Base-by-base conservation (phyloP, 805 yeast species). In the Wickerhamiella sergipiensis region DNA sequence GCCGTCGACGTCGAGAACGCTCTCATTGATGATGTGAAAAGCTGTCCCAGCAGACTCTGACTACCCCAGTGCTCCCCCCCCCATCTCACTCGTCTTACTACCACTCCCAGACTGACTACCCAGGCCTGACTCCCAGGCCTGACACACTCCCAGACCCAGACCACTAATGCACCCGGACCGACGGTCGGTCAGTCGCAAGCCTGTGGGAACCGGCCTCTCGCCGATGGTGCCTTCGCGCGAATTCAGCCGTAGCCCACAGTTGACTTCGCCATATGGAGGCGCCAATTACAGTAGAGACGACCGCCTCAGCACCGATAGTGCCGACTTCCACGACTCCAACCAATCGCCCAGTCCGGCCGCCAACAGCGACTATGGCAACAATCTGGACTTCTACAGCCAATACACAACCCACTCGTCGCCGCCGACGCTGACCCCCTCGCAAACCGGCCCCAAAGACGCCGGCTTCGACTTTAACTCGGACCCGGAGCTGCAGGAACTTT, bases 1-100 rank as follows among this genome's bases (percentile, higher is more conserved):
- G 40, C 7, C 21, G 60, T 53, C 19, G 59, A 51, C 21, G 62
- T 54, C 39, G 59, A 55, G 53, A 58, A 58, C 6, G 24, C 43
- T 26, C 59, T 54, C 56, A 54, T 54, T 29, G 50, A n/a, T 39
- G 19, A 42, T 6, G 22, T n/a, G 19, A n/a, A 17, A 18, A 40
- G 43, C n/a, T n/a, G n/a, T n/a, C n/a, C n/a, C n/a, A n/a, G n/a
- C n/a, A n/a, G n/a, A n/a, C n/a, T n/a, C n/a, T n/a, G n/a, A n/a
- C n/a, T n/a, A n/a, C n/a, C n/a, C n/a, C n/a, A n/a, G n/a, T n/a
- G n/a, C n/a, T n/a, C n/a, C n/a, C n/a, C n/a, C n/a, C n/a, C 6
- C n/a, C 19, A 8, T 40, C 15, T 19, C 19, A 4, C 22, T 40
- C 15, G 9, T 18, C 22, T 36, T 24, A 24, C 26, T 24, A 24